Evolutionary conservation across 495 filamentous ascomycete genomes (phyloP).

Genomic region (Margaritispora aquatica): DNA sequence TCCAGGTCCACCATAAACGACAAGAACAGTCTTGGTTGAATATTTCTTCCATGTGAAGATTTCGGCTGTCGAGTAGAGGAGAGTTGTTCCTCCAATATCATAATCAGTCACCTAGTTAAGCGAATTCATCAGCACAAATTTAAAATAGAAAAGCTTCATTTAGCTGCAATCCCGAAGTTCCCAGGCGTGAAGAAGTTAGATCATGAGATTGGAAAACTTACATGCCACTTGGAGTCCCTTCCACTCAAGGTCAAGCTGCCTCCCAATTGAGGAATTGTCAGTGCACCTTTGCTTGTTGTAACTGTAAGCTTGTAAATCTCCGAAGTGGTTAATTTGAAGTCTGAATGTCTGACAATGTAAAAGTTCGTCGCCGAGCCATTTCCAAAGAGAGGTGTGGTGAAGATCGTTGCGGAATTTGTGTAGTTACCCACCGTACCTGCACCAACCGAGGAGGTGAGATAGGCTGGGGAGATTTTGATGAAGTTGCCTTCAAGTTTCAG

Average conservation of each 20-base stretch:
- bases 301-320: constrained; percentile 57
- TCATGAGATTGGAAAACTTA: constrained; percentile 28
- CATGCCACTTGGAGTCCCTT: constrained; percentile 66
- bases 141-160: too few relatives aligned
- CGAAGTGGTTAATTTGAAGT: constrained; percentile 48
- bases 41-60: constrained; percentile 66
- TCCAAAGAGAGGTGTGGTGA: constrained; percentile 54
- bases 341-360: constrained; percentile 58
- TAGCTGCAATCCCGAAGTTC: too few relatives aligned
- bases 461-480: constrained; percentile 59
- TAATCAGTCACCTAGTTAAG: constrained; percentile 49
- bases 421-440: constrained; percentile 40
- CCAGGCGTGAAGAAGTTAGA: too few relatives aligned
- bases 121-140: too few relatives aligned
- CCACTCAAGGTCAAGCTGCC: constrained; percentile 58
- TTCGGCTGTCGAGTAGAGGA: constrained; percentile 73
- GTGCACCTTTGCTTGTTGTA: constrained; percentile 50
- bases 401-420: constrained; percentile 34
- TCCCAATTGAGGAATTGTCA: constrained; percentile 59
- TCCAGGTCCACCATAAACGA: constrained; percentile 64
- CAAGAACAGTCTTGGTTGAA: constrained; percentile 50
- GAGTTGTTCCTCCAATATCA: constrained; percentile 50
- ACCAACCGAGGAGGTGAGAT: constrained; percentile 35
- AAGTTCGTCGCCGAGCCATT: constrained; percentile 47
- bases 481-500: constrained; percentile 71